Conservation (phyloP, 2,329 filamentous ascomycete species). For the Clarireedia sp. region DNA sequence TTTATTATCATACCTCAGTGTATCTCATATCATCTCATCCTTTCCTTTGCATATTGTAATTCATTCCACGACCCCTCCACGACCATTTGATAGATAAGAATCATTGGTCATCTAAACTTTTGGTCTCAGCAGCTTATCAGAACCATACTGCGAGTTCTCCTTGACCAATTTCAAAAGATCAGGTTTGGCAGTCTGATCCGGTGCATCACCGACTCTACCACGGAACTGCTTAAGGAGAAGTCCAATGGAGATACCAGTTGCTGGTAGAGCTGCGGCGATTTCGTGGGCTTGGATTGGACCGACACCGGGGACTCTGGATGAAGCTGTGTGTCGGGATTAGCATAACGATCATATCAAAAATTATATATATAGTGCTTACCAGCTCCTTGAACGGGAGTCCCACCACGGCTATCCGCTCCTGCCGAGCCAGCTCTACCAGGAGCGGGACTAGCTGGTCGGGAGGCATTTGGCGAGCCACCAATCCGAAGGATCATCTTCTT, state of each 20-base stretch:
- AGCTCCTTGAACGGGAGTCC: constrained; percentile 22
- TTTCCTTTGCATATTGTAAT: too few relatives aligned
- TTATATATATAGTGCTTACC: constrained; percentile 9
- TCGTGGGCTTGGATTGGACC: constrained; percentile 42
- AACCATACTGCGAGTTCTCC: constrained; percentile 43
- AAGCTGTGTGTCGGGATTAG: neutral
- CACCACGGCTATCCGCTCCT: constrained; percentile 24
- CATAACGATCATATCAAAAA: too few relatives aligned
- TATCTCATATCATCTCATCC: neutral
- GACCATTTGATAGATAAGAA: neutral
- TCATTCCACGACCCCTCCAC: neutral
- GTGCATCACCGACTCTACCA: constrained; percentile 42
- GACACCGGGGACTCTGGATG: neutral
- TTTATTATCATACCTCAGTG: neutral
- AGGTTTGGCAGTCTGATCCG: constrained; percentile 42
- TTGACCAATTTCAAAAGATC: constrained; percentile 55
- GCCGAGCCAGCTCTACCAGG: constrained; percentile 15
- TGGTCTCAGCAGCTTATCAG: constrained; percentile 43
- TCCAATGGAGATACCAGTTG: constrained; percentile 45
- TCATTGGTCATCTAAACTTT: constrained; percentile 16
- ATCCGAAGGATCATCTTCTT: constrained; percentile 46
- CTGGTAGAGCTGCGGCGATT: constrained; percentile 46
- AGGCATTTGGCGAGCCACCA: constrained; percentile 43
- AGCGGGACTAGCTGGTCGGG: constrained; percentile 53
- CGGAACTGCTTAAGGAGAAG: constrained; percentile 48